These are phyloP conservation scores for Didymellaceae sp. DNA, from an alignment of 2,329 filamentous ascomycete genomes.

Conservation along the genomic window DNA sequence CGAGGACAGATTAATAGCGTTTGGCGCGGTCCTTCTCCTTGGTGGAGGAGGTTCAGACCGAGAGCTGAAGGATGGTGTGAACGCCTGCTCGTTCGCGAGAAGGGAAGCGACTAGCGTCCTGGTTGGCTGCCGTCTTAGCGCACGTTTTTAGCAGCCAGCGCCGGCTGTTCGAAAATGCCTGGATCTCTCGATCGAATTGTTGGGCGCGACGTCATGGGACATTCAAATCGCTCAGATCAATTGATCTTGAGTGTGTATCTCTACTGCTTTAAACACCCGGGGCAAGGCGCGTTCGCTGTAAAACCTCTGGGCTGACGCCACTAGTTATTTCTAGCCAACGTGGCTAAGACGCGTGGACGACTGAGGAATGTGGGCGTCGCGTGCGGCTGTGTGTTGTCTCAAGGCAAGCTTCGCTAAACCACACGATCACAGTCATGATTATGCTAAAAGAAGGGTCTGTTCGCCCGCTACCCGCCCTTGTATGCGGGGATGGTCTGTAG, in stretches of 20 bases:
- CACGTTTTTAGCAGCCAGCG: constrained; percentile 10
- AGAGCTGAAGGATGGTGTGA: constrained; percentile 19
- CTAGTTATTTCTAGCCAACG: constrained; percentile 2
- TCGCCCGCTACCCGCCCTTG: constrained; percentile 21
- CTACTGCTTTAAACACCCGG: background rate
- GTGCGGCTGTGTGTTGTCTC: constrained; percentile 22
- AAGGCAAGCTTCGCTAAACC: constrained; percentile 21
- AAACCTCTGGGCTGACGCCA: constrained; percentile 8
- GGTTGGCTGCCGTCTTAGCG: constrained; percentile 23
- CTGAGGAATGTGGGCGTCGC: constrained; percentile 19
- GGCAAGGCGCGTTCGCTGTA: constrained; percentile 2
- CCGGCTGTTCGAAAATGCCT: constrained; percentile 21
- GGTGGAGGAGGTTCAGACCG: constrained; percentile 8
- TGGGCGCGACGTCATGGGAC: constrained; percentile 12
- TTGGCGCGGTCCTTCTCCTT: constrained; percentile 5
- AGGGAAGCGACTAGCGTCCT: constrained; percentile 12
- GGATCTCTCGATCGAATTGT: constrained; percentile 24
- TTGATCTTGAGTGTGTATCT: too few relatives aligned
- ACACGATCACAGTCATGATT: constrained; percentile 30
- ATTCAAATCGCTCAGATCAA: background rate
- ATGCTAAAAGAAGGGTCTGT: constrained; percentile 28
- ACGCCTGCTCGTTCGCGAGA: constrained; percentile 15
- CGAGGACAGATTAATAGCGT: background rate
- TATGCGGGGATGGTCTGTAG: constrained; percentile 23
- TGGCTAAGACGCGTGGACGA: constrained; percentile 20